phyloP scores from a whole-genome alignment of 495 filamentous ascomycete species.

The Penicillium lagena region DNA sequence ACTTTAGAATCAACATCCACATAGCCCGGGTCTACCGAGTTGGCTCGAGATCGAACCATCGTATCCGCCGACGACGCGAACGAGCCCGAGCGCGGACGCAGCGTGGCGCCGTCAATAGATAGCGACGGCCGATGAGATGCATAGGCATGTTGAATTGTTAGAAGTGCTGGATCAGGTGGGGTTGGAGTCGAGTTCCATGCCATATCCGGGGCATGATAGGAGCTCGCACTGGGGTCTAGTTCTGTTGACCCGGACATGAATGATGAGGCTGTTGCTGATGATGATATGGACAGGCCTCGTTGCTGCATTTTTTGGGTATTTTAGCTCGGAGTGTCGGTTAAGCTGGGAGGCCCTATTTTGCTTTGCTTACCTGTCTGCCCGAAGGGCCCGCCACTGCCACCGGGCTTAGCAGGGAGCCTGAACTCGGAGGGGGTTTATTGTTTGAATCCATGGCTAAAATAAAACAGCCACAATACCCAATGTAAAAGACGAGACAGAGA shows the following conservation, averaged over 20 bases:
- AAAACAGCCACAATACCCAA: background rate
- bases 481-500: too few relatives aligned
- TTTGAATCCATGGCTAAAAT: background rate
- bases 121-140: slow-evolving; percentile 26
- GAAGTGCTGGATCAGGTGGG: slow-evolving; percentile 10
- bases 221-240: slow-evolving; percentile 13
- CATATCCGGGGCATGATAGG: slow-evolving; percentile 24
- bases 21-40: slow-evolving; percentile 26
- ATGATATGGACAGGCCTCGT: slow-evolving; percentile 10
- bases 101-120: slow-evolving; percentile 45
- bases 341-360: background rate
- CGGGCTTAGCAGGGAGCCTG: slow-evolving; percentile 11
- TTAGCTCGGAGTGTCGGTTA: background rate
- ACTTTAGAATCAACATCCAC: slow-evolving; percentile 12
- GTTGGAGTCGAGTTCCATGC: slow-evolving; percentile 5
- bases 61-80: slow-evolving; percentile 38
- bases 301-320: too few relatives aligned
- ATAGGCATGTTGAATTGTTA: slow-evolving; percentile 22
- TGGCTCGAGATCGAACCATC: slow-evolving; percentile 33
- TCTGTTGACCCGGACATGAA: slow-evolving; percentile 17
- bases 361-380: slow-evolving; percentile 17
- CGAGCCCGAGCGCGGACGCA: slow-evolving; percentile 41
- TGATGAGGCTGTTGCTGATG: slow-evolving; percentile 12
- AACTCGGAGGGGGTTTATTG: too few relatives aligned
- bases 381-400: slow-evolving; percentile 11